These are phyloP conservation scores for Monosporascus sp. DNA, from an alignment of 2,329 filamentous ascomycete species.

Conservation along the genomic window DNA sequence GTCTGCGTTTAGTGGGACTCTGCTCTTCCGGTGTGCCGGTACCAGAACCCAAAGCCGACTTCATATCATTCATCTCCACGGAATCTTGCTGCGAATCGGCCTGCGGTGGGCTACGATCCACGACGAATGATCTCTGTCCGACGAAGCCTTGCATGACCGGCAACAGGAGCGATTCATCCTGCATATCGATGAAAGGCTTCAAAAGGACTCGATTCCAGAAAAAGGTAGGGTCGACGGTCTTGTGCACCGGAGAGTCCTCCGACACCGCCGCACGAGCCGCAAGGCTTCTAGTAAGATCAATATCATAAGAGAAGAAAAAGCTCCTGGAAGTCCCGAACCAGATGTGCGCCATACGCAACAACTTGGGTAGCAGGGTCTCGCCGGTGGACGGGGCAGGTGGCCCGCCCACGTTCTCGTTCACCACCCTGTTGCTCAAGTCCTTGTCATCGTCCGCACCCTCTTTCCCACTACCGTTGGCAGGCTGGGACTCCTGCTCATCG, in stretches of 20 bases:
- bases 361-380: constrained; percentile 68
- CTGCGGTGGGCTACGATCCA: constrained; percentile 58
- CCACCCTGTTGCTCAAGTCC: constrained; percentile 23
- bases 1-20: constrained; percentile 26
- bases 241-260: constrained; percentile 58
- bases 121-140: constrained; percentile 75
- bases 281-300: constrained; percentile 75
- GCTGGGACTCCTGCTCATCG: not conserved
- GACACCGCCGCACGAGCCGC: constrained; percentile 36
- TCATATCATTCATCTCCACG: constrained; percentile 25
- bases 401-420: constrained; percentile 20
- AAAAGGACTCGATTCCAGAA: constrained; percentile 88
- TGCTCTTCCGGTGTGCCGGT: constrained; percentile 16
- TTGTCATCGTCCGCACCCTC: constrained; percentile 35
- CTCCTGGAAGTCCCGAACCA: constrained; percentile 77
- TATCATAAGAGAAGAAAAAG: constrained; percentile 94
- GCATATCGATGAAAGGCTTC: constrained; percentile 67
- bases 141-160: constrained; percentile 94
- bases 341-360: constrained; percentile 77
- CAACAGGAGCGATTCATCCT: constrained; percentile 65
- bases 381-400: constrained; percentile 31
- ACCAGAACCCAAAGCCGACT: constrained; percentile 7
- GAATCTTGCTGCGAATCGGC: constrained; percentile 36
- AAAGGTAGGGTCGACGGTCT: constrained; percentile 69
- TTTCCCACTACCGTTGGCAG: constrained; percentile 11